Evolutionary conservation across 192 early-diverging fungal genomes (phyloP), one percentile per base, ranked within the genome.

Genomic region (Rhizophagus clarus): DNA sequence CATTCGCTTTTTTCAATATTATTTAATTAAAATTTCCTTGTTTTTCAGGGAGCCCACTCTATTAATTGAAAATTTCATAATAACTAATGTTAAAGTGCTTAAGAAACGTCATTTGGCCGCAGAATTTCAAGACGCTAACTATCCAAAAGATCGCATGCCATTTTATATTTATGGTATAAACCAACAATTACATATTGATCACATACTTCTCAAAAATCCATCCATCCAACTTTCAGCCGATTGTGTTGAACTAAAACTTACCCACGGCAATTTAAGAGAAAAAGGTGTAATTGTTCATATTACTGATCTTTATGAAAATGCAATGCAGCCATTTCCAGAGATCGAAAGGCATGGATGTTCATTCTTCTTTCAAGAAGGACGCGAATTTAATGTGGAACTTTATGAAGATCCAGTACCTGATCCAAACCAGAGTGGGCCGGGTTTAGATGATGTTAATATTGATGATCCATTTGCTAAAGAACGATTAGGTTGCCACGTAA

Each of bases 221-320:
- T 66, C 64, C 8, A 66, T 66, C 15, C 64, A 66, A 66, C 64
- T 66, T 29, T 66, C 64, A 28, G 64, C 64, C 7, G 64, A 66
- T 14, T 15, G 29, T 66, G 10, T 66, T 66, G 4, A 66, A 66
- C 64, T 66, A 6, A 15, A 28, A 4, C 26, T 66, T 32, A 32
- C 64, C 4, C 9, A 24, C 9, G 64, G 64, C 64, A 28, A 3
- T 12, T 66, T 66, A 15, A 66, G 64, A 66, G 64, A 66, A 66
- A 29, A 29, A 28, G 64, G 64, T 3, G 26, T 32, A 0, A 66
- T 66, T 29, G 29, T 1, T 66, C 64, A 66, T 11, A 28, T 66
- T 12, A 66, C 10, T 32, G 64, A 66, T 15, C 1, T 28, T 29
- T 7, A 14, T 66, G 64, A 66, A 32, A 1, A 5, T 29, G 4